Percentiles rank a stretch among this genome's conserved stretches.
phyloP scores from a whole-genome alignment of 306 rosid species.

The Prinsepia uniflora region DNA sequence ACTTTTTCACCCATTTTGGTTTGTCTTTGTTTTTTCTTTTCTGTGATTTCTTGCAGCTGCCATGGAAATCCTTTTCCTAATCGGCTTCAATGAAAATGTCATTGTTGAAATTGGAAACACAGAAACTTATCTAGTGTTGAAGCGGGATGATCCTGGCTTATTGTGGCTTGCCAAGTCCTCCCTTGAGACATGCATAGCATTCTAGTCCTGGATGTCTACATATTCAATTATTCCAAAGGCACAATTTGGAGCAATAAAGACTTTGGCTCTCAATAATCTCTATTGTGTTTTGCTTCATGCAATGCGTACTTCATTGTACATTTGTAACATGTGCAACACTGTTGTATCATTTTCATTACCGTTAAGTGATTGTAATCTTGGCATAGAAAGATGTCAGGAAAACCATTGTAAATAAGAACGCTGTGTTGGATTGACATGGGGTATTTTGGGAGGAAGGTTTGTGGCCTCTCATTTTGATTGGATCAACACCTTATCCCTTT shows the following conservation, averaged over 20 bases:
- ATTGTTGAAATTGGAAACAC: conserved; percentile 60
- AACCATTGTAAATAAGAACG: not conserved
- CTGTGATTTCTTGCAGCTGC: conserved; percentile 56
- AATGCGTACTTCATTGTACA: not conserved
- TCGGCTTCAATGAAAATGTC: conserved; percentile 77
- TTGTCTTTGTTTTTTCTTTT: not conserved
- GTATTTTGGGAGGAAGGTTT: no score
- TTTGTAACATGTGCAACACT: conserved; percentile 8
- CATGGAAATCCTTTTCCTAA: conserved; percentile 55
- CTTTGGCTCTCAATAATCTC: not conserved
- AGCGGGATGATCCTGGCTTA: conserved; percentile 84
- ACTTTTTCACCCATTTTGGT: not conserved
- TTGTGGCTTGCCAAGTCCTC: conserved; percentile 94
- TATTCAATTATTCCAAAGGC: not conserved
- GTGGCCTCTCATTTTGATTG: no score
- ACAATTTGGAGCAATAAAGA: not conserved
- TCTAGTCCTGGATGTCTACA: conserved; percentile 26
- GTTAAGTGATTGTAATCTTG: not conserved
- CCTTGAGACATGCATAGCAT: conserved; percentile 49
- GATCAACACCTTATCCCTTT: no score
- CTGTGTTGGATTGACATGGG: not conserved
- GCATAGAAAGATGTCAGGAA: not conserved
- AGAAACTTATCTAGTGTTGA: conserved; percentile 75
- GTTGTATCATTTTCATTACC: no score
- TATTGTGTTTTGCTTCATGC: not conserved